These are phyloP conservation scores for Funneliformis mosseae DNA, from an alignment of 192 early-diverging fungal genomes.

Conservation along the genomic window DNA sequence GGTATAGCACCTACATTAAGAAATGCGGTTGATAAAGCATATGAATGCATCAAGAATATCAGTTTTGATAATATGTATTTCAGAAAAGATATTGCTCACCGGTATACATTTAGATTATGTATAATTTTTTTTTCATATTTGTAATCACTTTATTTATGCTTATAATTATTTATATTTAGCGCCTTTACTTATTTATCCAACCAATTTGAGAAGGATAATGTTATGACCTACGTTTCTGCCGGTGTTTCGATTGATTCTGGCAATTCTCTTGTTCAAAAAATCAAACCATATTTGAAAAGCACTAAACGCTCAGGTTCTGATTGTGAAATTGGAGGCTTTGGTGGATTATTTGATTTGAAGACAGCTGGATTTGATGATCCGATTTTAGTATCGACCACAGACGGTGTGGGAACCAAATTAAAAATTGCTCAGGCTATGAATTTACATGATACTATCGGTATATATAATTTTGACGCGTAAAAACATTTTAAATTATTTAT, in stretches of 20 bases:
- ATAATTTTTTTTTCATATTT: not conserved
- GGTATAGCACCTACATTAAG: slow-evolving; percentile 74
- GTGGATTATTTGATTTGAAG: slow-evolving; percentile 95
- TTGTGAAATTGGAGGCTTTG: slow-evolving; percentile 98
- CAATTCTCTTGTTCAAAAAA: slow-evolving; percentile 91
- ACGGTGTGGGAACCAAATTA: slow-evolving; percentile 99
- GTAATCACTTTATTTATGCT: not conserved
- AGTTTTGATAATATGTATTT: slow-evolving; percentile 88
- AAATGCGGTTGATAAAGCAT: slow-evolving; percentile 79
- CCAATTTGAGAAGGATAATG: slow-evolving; percentile 39
- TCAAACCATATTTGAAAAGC: slow-evolving; percentile 94
- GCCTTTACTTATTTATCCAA: slow-evolving; percentile 50
- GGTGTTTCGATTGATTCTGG: slow-evolving; percentile 97
- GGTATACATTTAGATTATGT: slow-evolving; percentile 30
- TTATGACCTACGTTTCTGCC: slow-evolving; percentile 92
- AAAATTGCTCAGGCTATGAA: slow-evolving; percentile 87
- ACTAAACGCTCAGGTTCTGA: slow-evolving; percentile 92
- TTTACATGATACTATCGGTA: slow-evolving; percentile 91
- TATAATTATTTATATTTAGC: slow-evolving; percentile 14
- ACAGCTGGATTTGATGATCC: slow-evolving; percentile 92
- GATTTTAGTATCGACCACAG: slow-evolving; percentile 95
- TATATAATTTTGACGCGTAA: not conserved
- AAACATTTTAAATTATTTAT: not conserved
- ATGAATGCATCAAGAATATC: slow-evolving; percentile 64
- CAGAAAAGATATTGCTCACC: slow-evolving; percentile 92